These are phyloP conservation scores for Debaryomycetaceae sp. DNA, from an alignment of 1,139 yeast genomes.

Conservation along the genomic window DNA sequence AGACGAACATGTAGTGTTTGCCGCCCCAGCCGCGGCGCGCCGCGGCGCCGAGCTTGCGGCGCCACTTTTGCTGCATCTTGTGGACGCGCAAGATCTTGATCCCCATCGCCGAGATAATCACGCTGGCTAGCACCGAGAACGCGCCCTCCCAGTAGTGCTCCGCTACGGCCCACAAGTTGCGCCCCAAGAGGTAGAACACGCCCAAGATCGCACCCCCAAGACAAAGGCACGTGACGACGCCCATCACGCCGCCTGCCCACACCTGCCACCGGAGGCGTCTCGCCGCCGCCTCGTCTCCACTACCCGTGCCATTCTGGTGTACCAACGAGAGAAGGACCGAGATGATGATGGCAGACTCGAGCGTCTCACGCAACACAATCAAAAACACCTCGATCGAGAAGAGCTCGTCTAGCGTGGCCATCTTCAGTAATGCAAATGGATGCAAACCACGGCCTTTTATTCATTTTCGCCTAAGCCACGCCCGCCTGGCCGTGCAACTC, in stretches of 20 bases:
- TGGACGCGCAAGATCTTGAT: slow-evolving; percentile 38
- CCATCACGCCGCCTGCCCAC: slow-evolving; percentile 42
- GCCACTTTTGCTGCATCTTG: slow-evolving; percentile 81
- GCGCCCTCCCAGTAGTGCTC: slow-evolving; percentile 48
- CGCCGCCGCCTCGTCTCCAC: not conserved
- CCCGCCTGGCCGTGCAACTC: too few species aligned
- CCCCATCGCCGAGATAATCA: slow-evolving; percentile 44
- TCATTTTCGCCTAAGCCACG: too few species aligned
- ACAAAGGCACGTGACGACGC: slow-evolving; percentile 32
- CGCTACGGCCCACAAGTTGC: slow-evolving; percentile 39
- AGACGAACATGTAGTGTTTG: slow-evolving; percentile 36
- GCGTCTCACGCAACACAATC: slow-evolving; percentile 41
- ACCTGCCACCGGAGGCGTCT: slow-evolving; percentile 29
- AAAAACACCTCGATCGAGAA: slow-evolving; percentile 45
- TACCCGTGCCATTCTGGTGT: slow-evolving; percentile 23
- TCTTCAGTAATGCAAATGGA: slow-evolving; percentile 1
- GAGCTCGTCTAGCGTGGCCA: slow-evolving; percentile 23
- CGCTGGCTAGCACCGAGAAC: slow-evolving; percentile 40
- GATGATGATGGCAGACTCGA: slow-evolving; percentile 44
- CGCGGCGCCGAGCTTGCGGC: slow-evolving; percentile 47
- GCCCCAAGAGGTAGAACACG: slow-evolving; percentile 35
- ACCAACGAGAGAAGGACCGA: slow-evolving; percentile 42
- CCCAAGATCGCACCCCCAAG: slow-evolving; percentile 34
- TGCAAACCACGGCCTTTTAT: not conserved
- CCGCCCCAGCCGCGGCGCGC: slow-evolving; percentile 25